phyloP scores from a whole-genome alignment of 805 yeast genomes.

The Candida montana region DNA sequence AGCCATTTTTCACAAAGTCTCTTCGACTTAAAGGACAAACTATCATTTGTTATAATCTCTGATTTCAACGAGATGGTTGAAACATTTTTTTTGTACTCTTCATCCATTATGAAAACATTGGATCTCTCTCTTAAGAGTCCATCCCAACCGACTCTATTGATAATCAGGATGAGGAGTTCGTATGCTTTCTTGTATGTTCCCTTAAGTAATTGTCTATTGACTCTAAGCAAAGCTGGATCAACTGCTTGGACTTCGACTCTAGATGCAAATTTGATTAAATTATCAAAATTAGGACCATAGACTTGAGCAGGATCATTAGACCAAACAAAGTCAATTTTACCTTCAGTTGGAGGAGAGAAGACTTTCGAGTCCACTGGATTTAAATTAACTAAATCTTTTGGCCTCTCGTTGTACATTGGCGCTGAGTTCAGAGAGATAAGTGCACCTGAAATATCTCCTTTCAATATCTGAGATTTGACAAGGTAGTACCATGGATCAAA shows the following conservation, averaged over 20 bases:
- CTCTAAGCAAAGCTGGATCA: conserved; percentile 43
- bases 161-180: conserved; percentile 63
- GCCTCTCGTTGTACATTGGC: conserved; percentile 52
- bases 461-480: conserved; percentile 53
- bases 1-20: conserved; percentile 74
- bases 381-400: conserved; percentile 38
- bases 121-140: conserved; percentile 60
- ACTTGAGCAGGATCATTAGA: conserved; percentile 21
- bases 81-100: conserved; percentile 44
- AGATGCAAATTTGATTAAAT: conserved; percentile 18
- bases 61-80: conserved; percentile 20
- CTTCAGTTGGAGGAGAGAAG: conserved; percentile 50
- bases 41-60: conserved; percentile 1
- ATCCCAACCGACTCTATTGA: conserved; percentile 79
- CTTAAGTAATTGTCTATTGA: conserved; percentile 46
- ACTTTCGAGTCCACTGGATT: conserved; percentile 39
- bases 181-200: conserved; percentile 59
- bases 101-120: conserved; percentile 74
- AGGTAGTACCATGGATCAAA: conserved; percentile 68
- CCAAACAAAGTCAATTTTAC: conserved; percentile 48
- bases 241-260: conserved; percentile 33
- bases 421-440: conserved; percentile 65
- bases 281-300: conserved; percentile 25
- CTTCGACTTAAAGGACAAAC: conserved; percentile 28
- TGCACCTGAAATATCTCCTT: conserved; percentile 53